Conservation (phyloP, 1,284 basidiomycete species). For the Ustilago curta region DNA sequence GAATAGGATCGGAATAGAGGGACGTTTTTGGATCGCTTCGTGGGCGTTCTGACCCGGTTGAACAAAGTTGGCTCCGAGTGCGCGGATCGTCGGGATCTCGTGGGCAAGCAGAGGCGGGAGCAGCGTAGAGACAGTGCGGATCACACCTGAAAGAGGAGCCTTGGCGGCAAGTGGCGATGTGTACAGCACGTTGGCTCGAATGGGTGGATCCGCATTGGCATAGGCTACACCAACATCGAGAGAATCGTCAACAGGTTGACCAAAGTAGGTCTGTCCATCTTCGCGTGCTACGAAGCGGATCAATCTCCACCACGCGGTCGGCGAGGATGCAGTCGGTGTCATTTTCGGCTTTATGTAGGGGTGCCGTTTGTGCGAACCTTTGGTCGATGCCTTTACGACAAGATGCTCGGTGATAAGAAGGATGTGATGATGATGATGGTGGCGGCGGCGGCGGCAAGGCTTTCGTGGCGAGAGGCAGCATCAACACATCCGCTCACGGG, state of each 20-base stretch:
- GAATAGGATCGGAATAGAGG: slow-evolving; percentile 55
- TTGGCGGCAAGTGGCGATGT: slow-evolving; percentile 22
- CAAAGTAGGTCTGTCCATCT: slow-evolving; percentile 49
- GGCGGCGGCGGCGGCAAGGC: too few relatives aligned
- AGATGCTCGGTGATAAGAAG: background rate
- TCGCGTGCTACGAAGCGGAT: slow-evolving; percentile 60
- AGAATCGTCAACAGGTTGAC: slow-evolving; percentile 46
- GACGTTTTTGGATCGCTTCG: slow-evolving; percentile 37
- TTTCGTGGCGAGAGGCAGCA: background rate
- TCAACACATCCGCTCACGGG: background rate
- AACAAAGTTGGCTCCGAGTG: slow-evolving; percentile 49
- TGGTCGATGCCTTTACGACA: too few relatives aligned
- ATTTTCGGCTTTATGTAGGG: background rate
- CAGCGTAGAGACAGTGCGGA: slow-evolving; percentile 47
- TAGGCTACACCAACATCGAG: slow-evolving; percentile 51
- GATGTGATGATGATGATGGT: too few relatives aligned
- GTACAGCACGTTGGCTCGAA: slow-evolving; percentile 34
- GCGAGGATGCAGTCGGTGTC: slow-evolving; percentile 5
- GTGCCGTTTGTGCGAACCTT: too few relatives aligned
- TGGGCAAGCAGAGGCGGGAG: slow-evolving; percentile 37
- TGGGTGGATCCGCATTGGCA: slow-evolving; percentile 15
- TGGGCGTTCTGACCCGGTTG: slow-evolving; percentile 37
- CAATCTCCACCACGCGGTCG: slow-evolving; percentile 48
- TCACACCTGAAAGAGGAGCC: slow-evolving; percentile 21
- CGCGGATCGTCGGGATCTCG: slow-evolving; percentile 36